Evolutionary conservation across 768 basidiomycete genomes (phyloP), one percentile per base, ranked within the genome.

Genomic region (Podaxis rugospora): DNA sequence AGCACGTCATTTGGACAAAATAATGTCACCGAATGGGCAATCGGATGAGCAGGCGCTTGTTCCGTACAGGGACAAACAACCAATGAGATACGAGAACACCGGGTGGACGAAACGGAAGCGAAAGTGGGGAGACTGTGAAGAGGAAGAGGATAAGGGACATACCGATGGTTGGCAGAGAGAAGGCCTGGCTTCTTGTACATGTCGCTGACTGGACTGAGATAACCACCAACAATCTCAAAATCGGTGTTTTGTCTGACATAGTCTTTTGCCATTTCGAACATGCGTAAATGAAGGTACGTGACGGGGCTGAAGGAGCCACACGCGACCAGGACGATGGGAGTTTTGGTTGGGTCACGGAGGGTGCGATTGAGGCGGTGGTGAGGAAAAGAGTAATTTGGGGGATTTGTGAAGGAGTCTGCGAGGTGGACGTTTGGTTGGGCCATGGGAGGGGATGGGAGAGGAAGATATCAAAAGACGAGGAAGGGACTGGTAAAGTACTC

Each of bases 221-320:
- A 98, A 2, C 94, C 95, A 27, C 91, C 97, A 68, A 98, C 81
- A 67, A 99, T 92, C 75, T 97, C 93, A 68, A 92, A 97, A 65
- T 91, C 79, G 51, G 93, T 94, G 73, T 95, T 93, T 67, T 94
- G 91, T 55, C 93, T 86, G 56, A 92, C 86, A 69, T 94, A 95
- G 79, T 98, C 97, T 76, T 90, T 91, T 59, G 96, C 97, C 97
- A 99, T 98, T 72, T 98, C 97, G 75, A 98, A 99, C 95, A 99
- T 98, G 66, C 97, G 92, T 63, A 98, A 85, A 70, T 97, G 95
- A 55, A 96, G 89, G 70, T 95, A 96, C n/a, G 95, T 97, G 64
- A 97, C 90, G 10, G 96, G 96, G 68, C 93, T 95, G 84, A 98
- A 98, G 58, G 93, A 96, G 28, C 96, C 97, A 70, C 97, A 99